These are phyloP conservation scores for Tephrocybe sp. DNA, from an alignment of 768 basidiomycete genomes.

Conservation along the genomic window DNA sequence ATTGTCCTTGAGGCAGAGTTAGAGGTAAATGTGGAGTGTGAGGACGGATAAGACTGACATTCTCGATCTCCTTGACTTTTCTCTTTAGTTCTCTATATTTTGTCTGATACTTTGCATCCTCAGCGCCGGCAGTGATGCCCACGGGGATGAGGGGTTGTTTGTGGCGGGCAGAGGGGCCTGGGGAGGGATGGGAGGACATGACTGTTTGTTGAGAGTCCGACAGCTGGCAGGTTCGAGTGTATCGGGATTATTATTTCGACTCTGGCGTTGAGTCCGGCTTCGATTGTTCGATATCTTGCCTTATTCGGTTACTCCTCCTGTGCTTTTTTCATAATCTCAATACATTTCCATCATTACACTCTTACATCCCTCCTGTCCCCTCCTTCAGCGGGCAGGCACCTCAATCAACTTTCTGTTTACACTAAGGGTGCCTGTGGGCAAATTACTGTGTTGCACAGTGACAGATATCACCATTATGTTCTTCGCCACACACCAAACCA, in stretches of 20 bases:
- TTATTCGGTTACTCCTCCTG: constrained; percentile 30
- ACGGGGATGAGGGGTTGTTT: constrained; percentile 51
- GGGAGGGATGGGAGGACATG: constrained; percentile 71
- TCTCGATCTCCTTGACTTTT: constrained; percentile 86
- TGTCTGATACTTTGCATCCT: constrained; percentile 83
- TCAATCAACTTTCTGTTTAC: not conserved
- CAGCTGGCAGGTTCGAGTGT: constrained; percentile 36
- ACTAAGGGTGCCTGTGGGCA: not conserved
- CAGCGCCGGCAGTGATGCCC: constrained; percentile 76
- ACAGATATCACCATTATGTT: not conserved
- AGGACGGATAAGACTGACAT: constrained; percentile 44
- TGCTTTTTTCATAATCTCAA: constrained; percentile 10
- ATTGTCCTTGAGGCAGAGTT: constrained; percentile 62
- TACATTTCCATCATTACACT: not conserved
- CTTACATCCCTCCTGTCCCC: not conserved
- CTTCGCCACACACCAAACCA: constrained; percentile 4
- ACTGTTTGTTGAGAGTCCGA: constrained; percentile 41
- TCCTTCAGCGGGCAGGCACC: not conserved
- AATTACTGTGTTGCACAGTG: not conserved
- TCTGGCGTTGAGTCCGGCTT: constrained; percentile 36
- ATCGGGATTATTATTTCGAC: constrained; percentile 25
- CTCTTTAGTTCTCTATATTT: constrained; percentile 89
- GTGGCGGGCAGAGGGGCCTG: constrained; percentile 44
- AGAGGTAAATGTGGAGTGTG: constrained; percentile 14
- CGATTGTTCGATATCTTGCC: constrained; percentile 39